Conservation (phyloP, 805 yeast species). For the Lipomyces mesembrius region DNA sequence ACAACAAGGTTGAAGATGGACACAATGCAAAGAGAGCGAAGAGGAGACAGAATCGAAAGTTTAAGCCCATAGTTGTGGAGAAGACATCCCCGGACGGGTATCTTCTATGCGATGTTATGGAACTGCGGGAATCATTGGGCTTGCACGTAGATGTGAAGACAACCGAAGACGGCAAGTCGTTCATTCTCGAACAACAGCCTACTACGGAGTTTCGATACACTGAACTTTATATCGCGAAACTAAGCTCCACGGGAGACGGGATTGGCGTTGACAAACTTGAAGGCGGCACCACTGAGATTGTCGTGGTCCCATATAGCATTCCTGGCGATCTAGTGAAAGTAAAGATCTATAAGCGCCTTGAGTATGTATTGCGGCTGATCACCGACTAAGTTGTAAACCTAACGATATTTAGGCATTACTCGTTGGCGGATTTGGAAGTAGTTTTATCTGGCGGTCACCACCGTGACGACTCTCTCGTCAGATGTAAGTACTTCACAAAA, state of each 20-base stretch:
- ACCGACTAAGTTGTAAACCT: not conserved
- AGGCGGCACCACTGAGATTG: conserved; percentile 58
- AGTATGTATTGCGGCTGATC: conserved; percentile 45
- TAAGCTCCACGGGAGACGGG: conserved; percentile 88
- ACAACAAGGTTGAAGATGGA: not conserved
- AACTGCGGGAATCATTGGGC: conserved; percentile 52
- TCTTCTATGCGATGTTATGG: conserved; percentile 71
- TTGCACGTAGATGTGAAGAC: conserved; percentile 54
- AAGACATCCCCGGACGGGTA: conserved; percentile 83
- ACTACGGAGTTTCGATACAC: conserved; percentile 61
- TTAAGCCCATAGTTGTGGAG: conserved; percentile 59
- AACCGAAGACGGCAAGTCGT: conserved; percentile 60
- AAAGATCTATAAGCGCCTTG: conserved; percentile 67
- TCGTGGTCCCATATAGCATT: conserved; percentile 80
- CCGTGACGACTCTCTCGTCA: conserved; percentile 63
- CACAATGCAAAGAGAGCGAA: conserved; percentile 14
- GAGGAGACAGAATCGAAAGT: conserved; percentile 54
- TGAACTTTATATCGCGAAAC: conserved; percentile 60
- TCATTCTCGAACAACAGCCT: conserved; percentile 59
- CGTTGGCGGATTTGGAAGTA: conserved; percentile 71
- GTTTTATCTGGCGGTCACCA: conserved; percentile 53
- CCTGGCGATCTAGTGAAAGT: conserved; percentile 82
- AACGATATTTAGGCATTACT: conserved; percentile 47
- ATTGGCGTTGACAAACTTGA: conserved; percentile 72
- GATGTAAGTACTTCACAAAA: conserved; percentile 84